Percentiles rank a stretch among this genome's conserved stretches.
These are phyloP conservation scores for Annulohypoxylon moriforme DNA, from an alignment of 495 filamentous ascomycete species.

Conservation along the genomic window DNA sequence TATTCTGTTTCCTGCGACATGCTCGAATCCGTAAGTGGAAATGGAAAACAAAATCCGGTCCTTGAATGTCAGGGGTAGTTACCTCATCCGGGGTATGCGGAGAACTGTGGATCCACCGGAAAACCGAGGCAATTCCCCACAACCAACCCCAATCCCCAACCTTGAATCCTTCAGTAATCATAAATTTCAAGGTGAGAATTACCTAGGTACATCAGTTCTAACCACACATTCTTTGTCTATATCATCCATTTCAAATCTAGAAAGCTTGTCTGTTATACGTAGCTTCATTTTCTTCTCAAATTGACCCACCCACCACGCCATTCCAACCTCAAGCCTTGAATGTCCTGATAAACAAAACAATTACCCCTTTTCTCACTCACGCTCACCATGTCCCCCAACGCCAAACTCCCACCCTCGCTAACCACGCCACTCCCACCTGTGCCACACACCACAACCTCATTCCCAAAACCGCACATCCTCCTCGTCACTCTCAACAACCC, in stretches of 20 bases:
- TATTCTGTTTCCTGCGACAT: neutral
- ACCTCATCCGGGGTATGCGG: constrained; percentile 18
- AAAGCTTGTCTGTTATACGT: neutral
- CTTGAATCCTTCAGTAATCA: constrained; percentile 5
- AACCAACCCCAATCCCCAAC: constrained; percentile 14
- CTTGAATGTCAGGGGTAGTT: constrained; percentile 7
- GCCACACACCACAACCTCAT: constrained; percentile 61
- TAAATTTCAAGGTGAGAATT: neutral
- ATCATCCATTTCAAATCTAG: neutral
- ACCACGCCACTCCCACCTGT: constrained; percentile 49
- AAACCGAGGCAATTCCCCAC: constrained; percentile 36
- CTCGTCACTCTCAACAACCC: constrained; percentile 73
- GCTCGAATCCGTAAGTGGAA: neutral
- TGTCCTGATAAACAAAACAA: neutral
- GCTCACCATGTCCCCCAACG: constrained; percentile 32
- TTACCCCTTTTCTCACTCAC: neutral
- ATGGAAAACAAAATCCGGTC: neutral
- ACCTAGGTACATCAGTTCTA: neutral
- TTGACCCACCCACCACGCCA: neutral
- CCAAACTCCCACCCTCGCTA: constrained; percentile 35
- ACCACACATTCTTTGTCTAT: neutral
- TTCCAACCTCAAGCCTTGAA: neutral
- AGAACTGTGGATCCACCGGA: constrained; percentile 22
- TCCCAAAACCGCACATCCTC: constrained; percentile 66
- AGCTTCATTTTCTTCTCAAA: neutral